Base-by-base conservation (phyloP, 441 rosid species). In the Kokia cookei region DNA sequence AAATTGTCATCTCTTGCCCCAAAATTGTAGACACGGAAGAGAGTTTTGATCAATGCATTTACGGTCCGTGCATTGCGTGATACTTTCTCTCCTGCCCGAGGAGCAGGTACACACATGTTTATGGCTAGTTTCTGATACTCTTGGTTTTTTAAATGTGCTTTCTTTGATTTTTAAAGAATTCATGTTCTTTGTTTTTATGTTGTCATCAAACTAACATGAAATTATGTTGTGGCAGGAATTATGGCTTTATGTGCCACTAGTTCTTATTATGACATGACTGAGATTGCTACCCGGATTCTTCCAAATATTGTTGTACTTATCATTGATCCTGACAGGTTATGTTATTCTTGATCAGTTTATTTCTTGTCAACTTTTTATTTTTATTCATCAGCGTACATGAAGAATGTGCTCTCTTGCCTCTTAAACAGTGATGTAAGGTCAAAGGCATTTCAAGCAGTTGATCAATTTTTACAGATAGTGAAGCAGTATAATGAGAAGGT, bases 191-290 rank as follows among this genome's bases (percentile, higher is more conserved):
- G 50, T 42, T 45, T 60, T 77, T 72, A 48, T 59, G 74, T 12
- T 53, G 69, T 71, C 17, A 7, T 62, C 47, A 42, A 24, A 13
- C 74, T 57, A 65, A 67, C 24, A 22, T 59, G 29, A 63, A 73
- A 63, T 64, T 72, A 24, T 77, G 43, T 27, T 64, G 37, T 76
- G 77, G 83, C 90, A 96, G 98, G 99, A 76, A 78, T 96, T 81
- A 93, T 96, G 96, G 99, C 99, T 76, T 82, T 96, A 82, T 93
- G 93, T 78, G 99, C 97, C 65, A 96, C 99, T 58, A 90, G 97
- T 84, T 79, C 98, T 76, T 91, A 88, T 73, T 96, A 92, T 86
- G 99, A 96, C 76, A 66, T 80, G 70, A 92, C 88, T 51, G 98
- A 96, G 84, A 87, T 96, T 72, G 98, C 99, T 70, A 93, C 98